A percentile compares a stretch with the other conserved stretches of the same genome.
These are phyloP conservation scores for Globisporangium cystogenes DNA, from an alignment of 352 stramenopile species.

Conservation along the genomic window DNA sequence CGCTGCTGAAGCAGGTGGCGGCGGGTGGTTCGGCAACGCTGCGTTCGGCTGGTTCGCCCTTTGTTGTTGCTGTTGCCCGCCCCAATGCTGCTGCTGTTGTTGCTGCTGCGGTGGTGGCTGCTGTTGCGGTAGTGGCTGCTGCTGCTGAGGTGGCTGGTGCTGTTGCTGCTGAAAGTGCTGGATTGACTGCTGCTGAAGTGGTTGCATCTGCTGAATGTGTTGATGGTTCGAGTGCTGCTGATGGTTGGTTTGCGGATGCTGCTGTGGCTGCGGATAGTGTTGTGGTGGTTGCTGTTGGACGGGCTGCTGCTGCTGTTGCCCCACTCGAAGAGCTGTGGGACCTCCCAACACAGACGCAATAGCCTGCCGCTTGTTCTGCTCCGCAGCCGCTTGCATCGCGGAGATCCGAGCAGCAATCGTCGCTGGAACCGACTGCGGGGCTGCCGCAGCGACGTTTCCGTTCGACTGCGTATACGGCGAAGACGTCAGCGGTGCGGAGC, in stretches of 20 bases:
- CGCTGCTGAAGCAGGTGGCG: slow-evolving; percentile 13
- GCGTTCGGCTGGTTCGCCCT: slow-evolving; percentile 6
- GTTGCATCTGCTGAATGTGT: slow-evolving; percentile 1
- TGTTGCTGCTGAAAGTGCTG: slow-evolving; percentile 11
- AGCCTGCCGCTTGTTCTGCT: slow-evolving; percentile 20
- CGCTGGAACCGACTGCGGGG: slow-evolving; percentile 13
- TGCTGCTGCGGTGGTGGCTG: slow-evolving; percentile 11
- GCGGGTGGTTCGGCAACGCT: slow-evolving; percentile 4
- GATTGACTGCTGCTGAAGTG: slow-evolving; percentile 5
- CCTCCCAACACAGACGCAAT: slow-evolving; percentile 4
- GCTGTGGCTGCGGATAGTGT: slow-evolving; percentile 2
- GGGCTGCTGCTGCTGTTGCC: slow-evolving; percentile 6
- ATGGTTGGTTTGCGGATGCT: neutral
- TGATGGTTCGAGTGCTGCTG: slow-evolving; percentile 9
- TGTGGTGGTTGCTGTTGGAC: slow-evolving; percentile 5
- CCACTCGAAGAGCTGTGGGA: slow-evolving; percentile 5
- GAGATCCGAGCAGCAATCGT: slow-evolving; percentile 23
- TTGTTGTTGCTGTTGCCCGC: slow-evolving; percentile 11
- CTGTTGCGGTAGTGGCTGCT: slow-evolving; percentile 9
- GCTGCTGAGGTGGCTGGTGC: slow-evolving; percentile 7
- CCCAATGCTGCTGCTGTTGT: slow-evolving; percentile 9
- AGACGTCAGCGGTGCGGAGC: slow-evolving; percentile 1
- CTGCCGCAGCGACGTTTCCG: neutral
- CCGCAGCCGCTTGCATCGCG: slow-evolving; percentile 22
- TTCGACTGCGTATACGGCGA: slow-evolving; percentile 1